Base-by-base conservation (phyloP, 306 rosid species). In the Prunus davidiana region DNA sequence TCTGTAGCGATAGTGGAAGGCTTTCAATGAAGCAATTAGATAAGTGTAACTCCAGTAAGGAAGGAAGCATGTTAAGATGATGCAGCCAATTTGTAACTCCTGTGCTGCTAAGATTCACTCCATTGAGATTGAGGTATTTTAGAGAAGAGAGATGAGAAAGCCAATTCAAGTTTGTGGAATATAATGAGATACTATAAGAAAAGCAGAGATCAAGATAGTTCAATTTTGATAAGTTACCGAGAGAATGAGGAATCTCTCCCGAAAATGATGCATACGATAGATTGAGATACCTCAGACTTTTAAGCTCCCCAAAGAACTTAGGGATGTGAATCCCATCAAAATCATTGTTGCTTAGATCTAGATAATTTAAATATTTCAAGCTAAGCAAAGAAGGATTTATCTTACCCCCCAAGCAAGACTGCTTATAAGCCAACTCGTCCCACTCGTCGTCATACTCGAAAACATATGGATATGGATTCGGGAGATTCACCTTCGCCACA, bases 201-300 rank as follows among this genome's bases (percentile, higher is more conserved):
- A 22, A 22, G 22, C 22, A 24, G 1, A 24, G 25, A 3, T 3
- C 80, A 50, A 80, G 72, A 69, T 13, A 60, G 52, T 69, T 61
- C 76, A 80, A n/a, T 15, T n/a, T 69, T 45, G 84, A 74, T 61
- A 80, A 57, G 34, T 69, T 62, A 19, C 80, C 80, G 5, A 80
- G 32, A 41, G 47, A 68, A 8, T 43, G 9, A 10, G 76, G 80
- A 38, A 80, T 65, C 25, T 24, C 60, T 20, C 80, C 76, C 0
- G 5, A 18, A 54, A 69, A 75, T 5, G 43, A 62, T 5, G 66
- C 12, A 30, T 0, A 1, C 0, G 83, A 80, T 8, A 80, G 25
- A 63, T 80, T 80, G 20, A 80, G 84, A 69, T 69, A 34, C 15
- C 12, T 34, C 34, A 71, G 38, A 34, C 52, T 71, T 34, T 45